Evolutionary conservation across 2,329 filamentous ascomycete genomes (phyloP), one percentile per base, ranked within the genome.

Genomic region (Colletotrichum higginsianum): DNA sequence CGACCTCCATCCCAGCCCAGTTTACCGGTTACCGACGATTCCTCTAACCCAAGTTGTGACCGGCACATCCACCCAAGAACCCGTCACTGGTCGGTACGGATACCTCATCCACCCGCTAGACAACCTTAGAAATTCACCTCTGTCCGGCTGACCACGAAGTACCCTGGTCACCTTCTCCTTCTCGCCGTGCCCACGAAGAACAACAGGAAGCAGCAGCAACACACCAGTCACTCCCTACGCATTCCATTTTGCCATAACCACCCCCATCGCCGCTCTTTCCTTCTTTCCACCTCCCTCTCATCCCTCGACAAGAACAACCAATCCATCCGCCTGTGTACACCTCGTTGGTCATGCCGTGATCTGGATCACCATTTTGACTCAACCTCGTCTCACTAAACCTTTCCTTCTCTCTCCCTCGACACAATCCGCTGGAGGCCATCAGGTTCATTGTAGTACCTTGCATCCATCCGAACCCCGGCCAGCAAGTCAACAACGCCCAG

Each of bases 91-190:
- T 35, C 55, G 61, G 53, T 66, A 60, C 61, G 21, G 40, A 56
- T 65, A 60, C 61, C 38, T 65, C 30, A 38, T 23, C 67, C 55
- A 55, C 55, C 64, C 47, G 50, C 44, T 66, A 57, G 55, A 66
- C 38, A 38, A 60, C 38, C 65, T 60, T 23, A 21, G 65, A 71
- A 71, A 71, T 68, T 68, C 68, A 71, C 65, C 26, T 60, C 46
- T 71, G 68, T 71, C 64, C 68, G 65, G 65, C 68, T 71, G 68
- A 71, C 65, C 68, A 57, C 46, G 13, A 67, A 40, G 30, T 68
- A 64, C 68, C 57, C 44, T 50, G 44, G 38, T 42, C 42, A 62
- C 44, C 40, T 46, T 61, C 55, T 42, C 47, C 21, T 21, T 49
- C 26, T 18, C 60, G 60, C 26, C 16, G 40, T 50, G 52, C 35